A percentile compares a stretch with the other conserved stretches of the same genome.
Evolutionary conservation across 306 rosid species (phyloP).

Genomic region (Medicago lupulina): DNA sequence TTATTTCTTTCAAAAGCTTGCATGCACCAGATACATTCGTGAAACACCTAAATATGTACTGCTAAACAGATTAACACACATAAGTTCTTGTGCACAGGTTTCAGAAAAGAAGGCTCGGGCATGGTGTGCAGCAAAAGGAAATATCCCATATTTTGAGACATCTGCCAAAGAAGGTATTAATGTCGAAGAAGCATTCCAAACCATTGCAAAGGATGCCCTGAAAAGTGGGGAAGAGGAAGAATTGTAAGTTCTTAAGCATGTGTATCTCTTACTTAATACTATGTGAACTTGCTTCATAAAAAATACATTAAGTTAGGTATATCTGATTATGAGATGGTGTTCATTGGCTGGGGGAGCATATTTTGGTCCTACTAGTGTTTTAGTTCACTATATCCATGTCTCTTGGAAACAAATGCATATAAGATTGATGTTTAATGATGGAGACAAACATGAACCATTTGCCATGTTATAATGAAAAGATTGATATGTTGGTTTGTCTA

Average conservation of each 20-base stretch:
- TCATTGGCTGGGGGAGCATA: slow-evolving; percentile 29
- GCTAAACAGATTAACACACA: slow-evolving; percentile 29
- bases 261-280: slow-evolving; percentile 35
- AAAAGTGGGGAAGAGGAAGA: slow-evolving; percentile 98
- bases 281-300: slow-evolving; percentile 13
- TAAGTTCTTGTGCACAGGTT: slow-evolving; percentile 59
- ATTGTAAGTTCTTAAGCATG: slow-evolving; percentile 68
- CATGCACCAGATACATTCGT: background rate
- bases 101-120: slow-evolving; percentile 98
- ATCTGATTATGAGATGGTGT: slow-evolving; percentile 24
- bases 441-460: slow-evolving; percentile 29
- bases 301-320: slow-evolving; percentile 5
- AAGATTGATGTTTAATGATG: slow-evolving; percentile 15
- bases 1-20: background rate
- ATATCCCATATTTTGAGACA: slow-evolving; percentile 97
- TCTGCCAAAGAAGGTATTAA: slow-evolving; percentile 98
- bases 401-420: background rate
- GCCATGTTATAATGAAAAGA: background rate
- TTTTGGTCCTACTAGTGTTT: slow-evolving; percentile 7
- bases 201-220: slow-evolving; percentile 94
- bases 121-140: slow-evolving; percentile 99
- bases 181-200: slow-evolving; percentile 97
- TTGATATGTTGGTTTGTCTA: background rate
- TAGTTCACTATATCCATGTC: slow-evolving; percentile 20
- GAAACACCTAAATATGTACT: slow-evolving; percentile 14